Percentiles rank a stretch among this genome's conserved stretches.
Evolutionary conservation across 108 stramenopile genomes (phyloP).

Genomic region (Pseudonitzschia multistriata): DNA sequence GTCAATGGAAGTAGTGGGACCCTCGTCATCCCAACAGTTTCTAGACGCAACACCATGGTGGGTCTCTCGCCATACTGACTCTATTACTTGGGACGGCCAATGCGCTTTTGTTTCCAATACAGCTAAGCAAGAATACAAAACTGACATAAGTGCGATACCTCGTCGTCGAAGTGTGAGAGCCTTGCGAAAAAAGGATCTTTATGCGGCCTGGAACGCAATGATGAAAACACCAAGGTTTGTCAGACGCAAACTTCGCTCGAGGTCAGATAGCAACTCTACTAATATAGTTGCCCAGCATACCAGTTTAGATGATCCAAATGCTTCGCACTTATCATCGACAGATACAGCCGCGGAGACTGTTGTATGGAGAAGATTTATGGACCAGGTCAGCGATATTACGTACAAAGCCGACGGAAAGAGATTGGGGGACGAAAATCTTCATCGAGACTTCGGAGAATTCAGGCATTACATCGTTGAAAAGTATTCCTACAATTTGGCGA

Average conservation of each 20-base stretch:
- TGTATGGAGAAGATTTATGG: constrained; percentile 79
- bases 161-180: constrained; percentile 45
- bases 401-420: constrained; percentile 75
- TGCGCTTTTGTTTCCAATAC: constrained; percentile 50
- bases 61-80: constrained; percentile 55
- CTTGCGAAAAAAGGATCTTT: constrained; percentile 79
- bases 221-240: constrained; percentile 71
- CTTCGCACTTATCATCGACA: constrained; percentile 9
- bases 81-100: constrained; percentile 71
- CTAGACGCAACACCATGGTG: constrained; percentile 71
- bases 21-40: constrained; percentile 47
- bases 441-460: constrained; percentile 76
- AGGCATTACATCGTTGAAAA: constrained; percentile 81
- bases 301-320: constrained; percentile 3
- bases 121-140: constrained; percentile 3
- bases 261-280: neutral
- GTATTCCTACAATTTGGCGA: constrained; percentile 63
- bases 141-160: neutral
- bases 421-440: constrained; percentile 65
- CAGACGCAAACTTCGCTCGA: constrained; percentile 26
- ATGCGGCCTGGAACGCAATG: constrained; percentile 81
- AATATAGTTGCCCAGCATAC: neutral
- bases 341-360: constrained; percentile 63
- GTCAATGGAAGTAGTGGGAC: neutral
- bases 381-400: constrained; percentile 67